Evolutionary conservation across 208 protist species (phyloP).

Genomic region (Novymonas esmeraldas): DNA sequence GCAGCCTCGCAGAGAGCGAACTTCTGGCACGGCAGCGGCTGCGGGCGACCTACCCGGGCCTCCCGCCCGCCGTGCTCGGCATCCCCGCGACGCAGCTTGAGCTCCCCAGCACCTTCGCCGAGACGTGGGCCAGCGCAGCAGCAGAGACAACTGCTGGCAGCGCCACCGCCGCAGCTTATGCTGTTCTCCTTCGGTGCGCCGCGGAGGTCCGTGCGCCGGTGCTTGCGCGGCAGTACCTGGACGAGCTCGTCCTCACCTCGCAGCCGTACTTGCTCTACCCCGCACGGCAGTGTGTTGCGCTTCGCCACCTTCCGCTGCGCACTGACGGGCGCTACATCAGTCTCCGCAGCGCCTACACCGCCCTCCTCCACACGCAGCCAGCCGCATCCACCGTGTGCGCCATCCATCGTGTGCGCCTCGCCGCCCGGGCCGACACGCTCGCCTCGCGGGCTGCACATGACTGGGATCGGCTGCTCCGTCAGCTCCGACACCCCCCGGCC

Average conservation of each 20-base stretch:
- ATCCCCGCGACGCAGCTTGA: constrained; percentile 18
- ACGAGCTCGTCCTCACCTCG: constrained; percentile 30
- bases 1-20: constrained; percentile 19
- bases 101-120: constrained; percentile 10
- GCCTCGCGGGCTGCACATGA: constrained; percentile 21
- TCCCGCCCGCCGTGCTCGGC: constrained; percentile 14
- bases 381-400: background rate
- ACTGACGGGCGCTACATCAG: constrained; percentile 30
- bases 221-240: constrained; percentile 25
- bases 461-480: constrained; percentile 24
- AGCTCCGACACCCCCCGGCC: constrained; percentile 2
- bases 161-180: background rate
- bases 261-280: constrained; percentile 56
- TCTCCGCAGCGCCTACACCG: constrained; percentile 14
- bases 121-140: constrained; percentile 8
- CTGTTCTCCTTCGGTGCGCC: constrained; percentile 9
- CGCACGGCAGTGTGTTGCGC: constrained; percentile 41
- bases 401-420: constrained; percentile 30
- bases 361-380: background rate
- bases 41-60: constrained; percentile 7
- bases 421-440: constrained; percentile 39
- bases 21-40: constrained; percentile 1
- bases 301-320: constrained; percentile 44
- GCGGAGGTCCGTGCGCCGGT: constrained; percentile 4
- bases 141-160: constrained; percentile 6